Evolutionary conservation across 352 stramenopile species (phyloP).

Genomic region (Achlya hypogyna): DNA sequence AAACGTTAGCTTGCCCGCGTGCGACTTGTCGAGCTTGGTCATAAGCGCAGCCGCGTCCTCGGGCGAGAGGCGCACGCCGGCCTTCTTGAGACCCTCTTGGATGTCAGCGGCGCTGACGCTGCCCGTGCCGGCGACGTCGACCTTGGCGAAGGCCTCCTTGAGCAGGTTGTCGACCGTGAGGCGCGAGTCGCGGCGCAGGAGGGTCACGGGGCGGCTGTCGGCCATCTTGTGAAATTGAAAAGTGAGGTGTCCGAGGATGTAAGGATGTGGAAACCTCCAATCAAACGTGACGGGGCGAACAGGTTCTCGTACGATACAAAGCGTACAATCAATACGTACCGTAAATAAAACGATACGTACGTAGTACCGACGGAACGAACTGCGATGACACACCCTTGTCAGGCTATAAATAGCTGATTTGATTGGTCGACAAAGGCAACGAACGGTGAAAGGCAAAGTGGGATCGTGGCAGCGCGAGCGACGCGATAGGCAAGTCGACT

Average conservation of each 20-base stretch:
- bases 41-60: conserved; percentile 55
- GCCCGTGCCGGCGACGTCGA: conserved; percentile 61
- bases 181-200: conserved; percentile 70
- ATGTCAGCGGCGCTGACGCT: conserved; percentile 66
- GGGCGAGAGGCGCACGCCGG: conserved; percentile 48
- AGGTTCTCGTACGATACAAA: not conserved
- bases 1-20: conserved; percentile 60
- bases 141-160: conserved; percentile 58
- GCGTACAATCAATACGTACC: not conserved
- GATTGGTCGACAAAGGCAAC: not conserved
- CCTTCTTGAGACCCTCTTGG: conserved; percentile 49
- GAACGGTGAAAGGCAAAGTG: not conserved
- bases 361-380: not conserved
- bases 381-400: conserved; percentile 1
- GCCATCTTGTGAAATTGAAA: not conserved
- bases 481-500: too few relatives aligned
- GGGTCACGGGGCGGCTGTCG: conserved; percentile 5
- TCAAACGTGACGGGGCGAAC: not conserved
- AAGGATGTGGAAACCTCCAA: conserved; percentile 3
- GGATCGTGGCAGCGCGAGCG: not conserved
- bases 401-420: not conserved
- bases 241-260: not conserved
- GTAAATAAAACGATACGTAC: not conserved
- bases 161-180: conserved; percentile 68
- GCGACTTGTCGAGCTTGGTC: conserved; percentile 52